phyloP scores from a whole-genome alignment of 139 green algal species.

The Asterochloris sp. region DNA sequence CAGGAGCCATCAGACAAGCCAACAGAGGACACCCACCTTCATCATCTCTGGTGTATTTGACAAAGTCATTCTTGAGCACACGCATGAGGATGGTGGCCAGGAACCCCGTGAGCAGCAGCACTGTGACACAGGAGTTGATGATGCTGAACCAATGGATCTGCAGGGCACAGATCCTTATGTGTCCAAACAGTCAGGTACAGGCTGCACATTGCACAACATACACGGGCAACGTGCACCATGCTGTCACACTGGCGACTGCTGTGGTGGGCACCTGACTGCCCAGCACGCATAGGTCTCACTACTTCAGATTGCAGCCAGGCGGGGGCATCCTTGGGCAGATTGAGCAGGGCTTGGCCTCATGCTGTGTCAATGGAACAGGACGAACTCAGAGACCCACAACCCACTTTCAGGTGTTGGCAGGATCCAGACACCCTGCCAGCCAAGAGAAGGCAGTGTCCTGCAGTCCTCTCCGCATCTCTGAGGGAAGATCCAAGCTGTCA shows the following conservation, averaged over 20 bases:
- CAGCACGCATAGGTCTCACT: too few species aligned
- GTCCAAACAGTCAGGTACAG: too few species aligned
- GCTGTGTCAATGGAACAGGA: not conserved
- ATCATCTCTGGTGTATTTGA: slow-evolving; percentile 78
- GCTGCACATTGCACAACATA: too few species aligned
- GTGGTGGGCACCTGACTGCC: too few species aligned
- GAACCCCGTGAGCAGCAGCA: slow-evolving; percentile 94
- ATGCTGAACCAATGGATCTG: slow-evolving; percentile 98
- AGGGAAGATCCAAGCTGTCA: not conserved
- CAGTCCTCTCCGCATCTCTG: too few species aligned
- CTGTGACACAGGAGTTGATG: slow-evolving; percentile 94
- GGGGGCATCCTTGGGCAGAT: too few species aligned
- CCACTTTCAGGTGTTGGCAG: too few species aligned
- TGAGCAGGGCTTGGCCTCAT: not conserved
- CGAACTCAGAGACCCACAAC: not conserved
- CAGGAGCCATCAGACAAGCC: not conserved
- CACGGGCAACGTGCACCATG: too few species aligned
- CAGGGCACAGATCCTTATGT: not conserved
- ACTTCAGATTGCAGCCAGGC: too few species aligned
- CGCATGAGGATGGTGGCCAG: slow-evolving; percentile 94
- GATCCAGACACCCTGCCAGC: too few species aligned
- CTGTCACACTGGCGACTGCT: too few species aligned
- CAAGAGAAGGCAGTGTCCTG: too few species aligned
- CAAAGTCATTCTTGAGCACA: slow-evolving; percentile 92
- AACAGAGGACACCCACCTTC: slow-evolving; percentile 20